Conservation (phyloP, 352 stramenopile species). For the Phytopythium oedochilum region DNA sequence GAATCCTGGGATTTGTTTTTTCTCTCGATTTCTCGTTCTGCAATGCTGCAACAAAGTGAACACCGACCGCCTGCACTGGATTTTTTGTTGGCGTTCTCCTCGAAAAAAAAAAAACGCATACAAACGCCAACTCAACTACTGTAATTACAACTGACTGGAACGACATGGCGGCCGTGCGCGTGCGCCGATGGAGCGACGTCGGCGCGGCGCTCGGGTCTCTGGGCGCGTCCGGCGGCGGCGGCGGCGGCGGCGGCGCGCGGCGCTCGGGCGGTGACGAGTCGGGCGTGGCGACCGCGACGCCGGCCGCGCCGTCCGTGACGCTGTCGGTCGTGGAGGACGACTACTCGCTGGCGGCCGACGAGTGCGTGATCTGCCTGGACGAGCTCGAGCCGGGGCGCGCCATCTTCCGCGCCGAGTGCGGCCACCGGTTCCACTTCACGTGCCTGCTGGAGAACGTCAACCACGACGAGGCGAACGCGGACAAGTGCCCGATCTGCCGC, state of each 20-base stretch:
- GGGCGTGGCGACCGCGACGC: conserved; percentile 11
- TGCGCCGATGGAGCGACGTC: conserved; percentile 73
- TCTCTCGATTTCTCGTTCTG: too few relatives aligned
- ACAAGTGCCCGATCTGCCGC: conserved; percentile 88
- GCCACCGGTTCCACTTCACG: conserved; percentile 84
- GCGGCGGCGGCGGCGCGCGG: not conserved
- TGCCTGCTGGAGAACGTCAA: conserved; percentile 88
- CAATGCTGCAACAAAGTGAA: too few relatives aligned
- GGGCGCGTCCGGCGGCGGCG: not conserved
- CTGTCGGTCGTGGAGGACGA: conserved; percentile 45
- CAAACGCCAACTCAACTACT: not conserved
- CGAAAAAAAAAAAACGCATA: too few relatives aligned
- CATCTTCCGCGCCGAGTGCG: conserved; percentile 83
- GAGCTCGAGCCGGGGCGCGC: conserved; percentile 57
- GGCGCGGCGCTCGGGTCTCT: conserved; percentile 11
- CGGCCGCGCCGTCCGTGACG: conserved; percentile 17
- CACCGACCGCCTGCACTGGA: too few relatives aligned
- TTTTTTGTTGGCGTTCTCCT: too few relatives aligned
- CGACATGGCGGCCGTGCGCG: conserved; percentile 23
- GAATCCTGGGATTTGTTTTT: too few relatives aligned
- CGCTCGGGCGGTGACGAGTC: not conserved
- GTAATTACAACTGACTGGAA: not conserved
- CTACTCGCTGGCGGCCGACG: conserved; percentile 19
- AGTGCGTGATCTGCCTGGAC: conserved; percentile 86
- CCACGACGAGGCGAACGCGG: conserved; percentile 84